Percentiles rank a stretch among this genome's conserved stretches.
Conservation (phyloP, 345 rosid genomes). For the Eucalyptus cloeziana region DNA sequence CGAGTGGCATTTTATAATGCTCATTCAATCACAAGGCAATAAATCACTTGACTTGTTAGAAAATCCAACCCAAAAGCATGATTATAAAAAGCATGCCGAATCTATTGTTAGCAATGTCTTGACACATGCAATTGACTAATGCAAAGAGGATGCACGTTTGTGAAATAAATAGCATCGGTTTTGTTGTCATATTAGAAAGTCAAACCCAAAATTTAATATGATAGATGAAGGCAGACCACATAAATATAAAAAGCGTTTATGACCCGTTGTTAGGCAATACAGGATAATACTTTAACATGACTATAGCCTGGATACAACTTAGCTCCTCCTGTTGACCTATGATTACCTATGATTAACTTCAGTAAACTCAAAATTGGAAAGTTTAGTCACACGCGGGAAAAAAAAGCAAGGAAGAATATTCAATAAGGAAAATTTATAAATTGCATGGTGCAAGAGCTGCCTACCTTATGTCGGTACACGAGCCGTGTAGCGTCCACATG, state of each 20-base stretch:
- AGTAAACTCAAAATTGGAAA: neutral
- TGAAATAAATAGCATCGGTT: neutral
- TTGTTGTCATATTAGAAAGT: neutral
- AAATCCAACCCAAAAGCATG: neutral
- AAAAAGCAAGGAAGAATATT: neutral
- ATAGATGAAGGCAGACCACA: accelerated
- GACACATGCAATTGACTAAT: neutral
- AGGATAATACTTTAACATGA: neutral
- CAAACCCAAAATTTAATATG: neutral
- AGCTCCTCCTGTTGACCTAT: neutral
- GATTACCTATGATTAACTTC: neutral
- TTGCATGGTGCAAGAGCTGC: neutral
- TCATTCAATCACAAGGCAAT: neutral
- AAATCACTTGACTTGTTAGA: neutral
- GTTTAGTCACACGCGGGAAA: neutral
- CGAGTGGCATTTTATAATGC: neutral
- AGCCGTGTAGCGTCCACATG: neutral
- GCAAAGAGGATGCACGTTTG: accelerated
- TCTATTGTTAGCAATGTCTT: neutral
- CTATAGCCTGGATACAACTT: neutral
- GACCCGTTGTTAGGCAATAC: accelerated
- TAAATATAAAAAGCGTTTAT: neutral
- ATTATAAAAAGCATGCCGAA: neutral
- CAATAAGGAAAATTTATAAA: neutral
- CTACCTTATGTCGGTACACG: neutral